Evolutionary conservation across 352 stramenopile species (phyloP).

Genomic region (Discostella stelligera): DNA sequence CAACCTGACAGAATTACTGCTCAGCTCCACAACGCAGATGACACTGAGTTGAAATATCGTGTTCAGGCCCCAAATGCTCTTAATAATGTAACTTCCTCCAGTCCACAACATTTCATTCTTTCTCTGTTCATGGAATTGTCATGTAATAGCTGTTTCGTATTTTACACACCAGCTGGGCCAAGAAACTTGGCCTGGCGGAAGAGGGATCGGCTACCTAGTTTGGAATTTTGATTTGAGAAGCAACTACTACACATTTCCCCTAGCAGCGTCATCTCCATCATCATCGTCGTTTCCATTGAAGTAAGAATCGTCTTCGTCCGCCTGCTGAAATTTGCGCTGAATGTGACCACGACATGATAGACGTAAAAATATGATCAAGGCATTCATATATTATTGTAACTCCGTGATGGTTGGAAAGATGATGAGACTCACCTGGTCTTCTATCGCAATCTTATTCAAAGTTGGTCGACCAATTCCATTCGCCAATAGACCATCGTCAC

Average conservation of each 20-base stretch:
- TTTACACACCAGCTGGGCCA: too few relatives aligned
- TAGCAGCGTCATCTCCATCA: neutral
- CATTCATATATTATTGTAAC: neutral
- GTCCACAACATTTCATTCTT: too few relatives aligned
- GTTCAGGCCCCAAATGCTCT: too few relatives aligned
- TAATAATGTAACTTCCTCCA: too few relatives aligned
- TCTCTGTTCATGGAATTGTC: too few relatives aligned
- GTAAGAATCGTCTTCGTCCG: constrained; percentile 76
- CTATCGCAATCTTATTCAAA: constrained; percentile 71
- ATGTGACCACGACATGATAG: neutral
- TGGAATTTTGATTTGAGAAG: neutral
- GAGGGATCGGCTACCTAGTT: neutral
- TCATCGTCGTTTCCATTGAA: constrained; percentile 72
- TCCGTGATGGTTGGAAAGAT: neutral
- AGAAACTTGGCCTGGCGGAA: too few relatives aligned
- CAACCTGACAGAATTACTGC: neutral
- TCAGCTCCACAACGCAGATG: neutral
- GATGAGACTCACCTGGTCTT: constrained; percentile 65
- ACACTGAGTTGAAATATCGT: too few relatives aligned
- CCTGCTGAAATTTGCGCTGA: constrained; percentile 73
- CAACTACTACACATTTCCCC: neutral
- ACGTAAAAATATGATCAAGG: too few relatives aligned
- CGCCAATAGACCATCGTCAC: neutral
- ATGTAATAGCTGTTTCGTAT: neutral
- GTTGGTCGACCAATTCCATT: constrained; percentile 10